Evolutionary conservation across 2,329 filamentous ascomycete species (phyloP).

Genomic region (Knufia fluminis): DNA sequence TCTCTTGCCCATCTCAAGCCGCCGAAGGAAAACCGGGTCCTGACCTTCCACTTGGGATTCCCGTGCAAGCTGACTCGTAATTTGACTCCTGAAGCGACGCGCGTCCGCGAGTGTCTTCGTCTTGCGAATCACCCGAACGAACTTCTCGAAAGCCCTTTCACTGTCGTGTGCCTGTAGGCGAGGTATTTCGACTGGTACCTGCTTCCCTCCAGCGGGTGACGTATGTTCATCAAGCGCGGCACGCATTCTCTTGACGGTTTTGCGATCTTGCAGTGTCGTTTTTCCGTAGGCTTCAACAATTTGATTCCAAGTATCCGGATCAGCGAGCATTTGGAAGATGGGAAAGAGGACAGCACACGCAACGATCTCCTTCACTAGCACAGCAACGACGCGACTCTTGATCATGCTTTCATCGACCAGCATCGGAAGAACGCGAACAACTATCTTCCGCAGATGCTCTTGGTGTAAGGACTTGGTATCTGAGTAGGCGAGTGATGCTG

Average conservation of each 20-base stretch:
- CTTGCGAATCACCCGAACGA: conserved; percentile 79
- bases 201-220: conserved; percentile 61
- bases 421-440: conserved; percentile 61
- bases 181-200: conserved; percentile 62
- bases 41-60: conserved; percentile 69
- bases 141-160: conserved; percentile 88
- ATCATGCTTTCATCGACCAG: conserved; percentile 66
- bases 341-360: conserved; percentile 83
- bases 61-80: conserved; percentile 81
- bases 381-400: conserved; percentile 69
- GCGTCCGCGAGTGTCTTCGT: conserved; percentile 89
- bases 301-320: conserved; percentile 97
- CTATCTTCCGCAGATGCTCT: conserved; percentile 71
- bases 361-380: conserved; percentile 81
- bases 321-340: conserved; percentile 66
- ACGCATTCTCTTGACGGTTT: conserved; percentile 83
- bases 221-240: conserved; percentile 92
- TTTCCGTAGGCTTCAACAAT: conserved; percentile 82
- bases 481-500: conserved; percentile 71
- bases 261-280: conserved; percentile 84
- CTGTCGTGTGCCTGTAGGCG: conserved; percentile 72
- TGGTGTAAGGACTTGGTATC: conserved; percentile 81
- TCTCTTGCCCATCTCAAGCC: conserved; percentile 82
- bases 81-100: conserved; percentile 80
- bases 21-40: conserved; percentile 76